Evolutionary conservation across 805 yeast genomes (phyloP).

Genomic region (Yarrowia sp.): DNA sequence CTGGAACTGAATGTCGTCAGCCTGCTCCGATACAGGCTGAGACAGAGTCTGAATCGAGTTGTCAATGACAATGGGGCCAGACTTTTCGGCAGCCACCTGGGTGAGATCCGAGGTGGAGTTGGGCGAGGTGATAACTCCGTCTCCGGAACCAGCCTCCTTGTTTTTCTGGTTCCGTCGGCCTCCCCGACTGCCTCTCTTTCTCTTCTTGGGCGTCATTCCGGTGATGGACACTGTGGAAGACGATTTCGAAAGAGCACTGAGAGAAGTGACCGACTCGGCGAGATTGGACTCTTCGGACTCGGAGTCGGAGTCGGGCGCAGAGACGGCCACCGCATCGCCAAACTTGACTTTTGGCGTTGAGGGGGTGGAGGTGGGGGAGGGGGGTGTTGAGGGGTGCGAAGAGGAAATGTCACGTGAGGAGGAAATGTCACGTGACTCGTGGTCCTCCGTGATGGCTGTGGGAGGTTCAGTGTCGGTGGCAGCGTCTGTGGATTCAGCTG

Average conservation of each 20-base stretch:
- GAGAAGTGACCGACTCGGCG: constrained; percentile 5
- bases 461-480: no score
- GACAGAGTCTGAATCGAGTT: constrained; percentile 22
- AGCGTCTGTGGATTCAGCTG: no score
- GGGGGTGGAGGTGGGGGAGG: neutral
- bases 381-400: neutral
- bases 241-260: constrained; percentile 3
- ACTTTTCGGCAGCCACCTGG: neutral
- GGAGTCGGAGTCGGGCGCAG: neutral
- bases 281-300: constrained; percentile 12
- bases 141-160: neutral
- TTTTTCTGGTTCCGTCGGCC: constrained; percentile 53
- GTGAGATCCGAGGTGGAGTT: neutral
- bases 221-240: neutral
- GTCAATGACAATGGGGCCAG: constrained; percentile 24
- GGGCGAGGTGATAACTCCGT: constrained; percentile 1
- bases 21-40: constrained; percentile 26
- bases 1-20: constrained; percentile 14
- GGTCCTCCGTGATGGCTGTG: no score
- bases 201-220: constrained; percentile 44
- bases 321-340: neutral
- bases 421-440: no score
- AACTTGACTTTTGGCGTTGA: constrained; percentile 2
- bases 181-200: constrained; percentile 85
- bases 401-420: no score